phyloP scores from a whole-genome alignment of 225 moss, liverwort and hornwort species.

The Pseudoscleropodium purum region DNA sequence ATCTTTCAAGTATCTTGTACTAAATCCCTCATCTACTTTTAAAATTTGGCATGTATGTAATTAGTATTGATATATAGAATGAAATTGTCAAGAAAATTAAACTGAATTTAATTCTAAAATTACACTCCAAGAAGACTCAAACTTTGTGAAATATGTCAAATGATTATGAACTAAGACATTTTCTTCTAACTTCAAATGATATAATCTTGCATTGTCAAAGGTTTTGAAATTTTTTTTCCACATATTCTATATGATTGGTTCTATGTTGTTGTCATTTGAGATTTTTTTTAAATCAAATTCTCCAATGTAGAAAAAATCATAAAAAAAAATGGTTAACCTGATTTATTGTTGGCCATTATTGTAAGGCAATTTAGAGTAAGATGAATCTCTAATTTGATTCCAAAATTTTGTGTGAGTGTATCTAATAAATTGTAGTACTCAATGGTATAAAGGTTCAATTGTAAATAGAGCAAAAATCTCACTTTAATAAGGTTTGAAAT shows the following conservation, averaged over 20 bases:
- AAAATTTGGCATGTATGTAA: neutral
- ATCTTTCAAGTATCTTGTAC: rapidly evolving
- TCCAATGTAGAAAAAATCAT: neutral
- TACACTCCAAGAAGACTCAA: neutral
- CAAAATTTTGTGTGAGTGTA: neutral
- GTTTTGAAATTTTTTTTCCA: neutral
- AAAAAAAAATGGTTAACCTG: neutral
- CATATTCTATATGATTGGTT: neutral
- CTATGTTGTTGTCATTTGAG: rapidly evolving
- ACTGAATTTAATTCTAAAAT: rapidly evolving
- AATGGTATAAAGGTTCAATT: neutral
- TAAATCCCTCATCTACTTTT: neutral
- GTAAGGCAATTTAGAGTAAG: rapidly evolving
- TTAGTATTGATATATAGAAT: neutral
- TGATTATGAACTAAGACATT: neutral
- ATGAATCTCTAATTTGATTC: rapidly evolving
- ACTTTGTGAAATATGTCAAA: neutral
- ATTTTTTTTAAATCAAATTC: too few relatives aligned
- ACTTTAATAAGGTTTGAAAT: neutral
- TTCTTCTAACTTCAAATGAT: rapidly evolving
- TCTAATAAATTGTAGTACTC: neutral
- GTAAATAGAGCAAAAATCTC: neutral
- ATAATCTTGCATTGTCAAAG: neutral
- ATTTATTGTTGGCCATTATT: too few relatives aligned
- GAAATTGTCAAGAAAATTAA: neutral